Conservation (phyloP, 805 yeast species). For the Candida morakotiae region DNA sequence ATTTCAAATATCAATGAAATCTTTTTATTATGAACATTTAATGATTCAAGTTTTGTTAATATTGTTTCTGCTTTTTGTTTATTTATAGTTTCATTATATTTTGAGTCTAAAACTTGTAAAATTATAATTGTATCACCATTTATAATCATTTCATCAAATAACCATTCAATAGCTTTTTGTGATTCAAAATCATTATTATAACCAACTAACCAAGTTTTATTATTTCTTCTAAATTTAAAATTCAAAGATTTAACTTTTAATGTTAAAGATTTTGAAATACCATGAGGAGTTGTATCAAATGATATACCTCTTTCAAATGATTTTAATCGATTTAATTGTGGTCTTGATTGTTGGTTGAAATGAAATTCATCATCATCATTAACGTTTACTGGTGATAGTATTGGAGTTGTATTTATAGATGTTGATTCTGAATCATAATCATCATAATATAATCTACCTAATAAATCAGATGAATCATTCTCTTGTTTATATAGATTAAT, state of each 20-base stretch:
- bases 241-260: conserved; percentile 40
- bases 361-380: conserved; percentile 6
- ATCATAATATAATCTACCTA: conserved; percentile 41
- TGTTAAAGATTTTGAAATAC: conserved; percentile 32
- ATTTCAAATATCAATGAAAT: conserved; percentile 37
- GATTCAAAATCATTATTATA: conserved; percentile 36
- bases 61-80: conserved; percentile 22
- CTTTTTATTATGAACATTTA: conserved; percentile 32
- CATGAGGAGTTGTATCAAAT: conserved; percentile 34
- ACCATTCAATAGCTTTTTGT: conserved; percentile 39
- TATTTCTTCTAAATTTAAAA: conserved; percentile 40
- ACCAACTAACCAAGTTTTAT: conserved; percentile 39
- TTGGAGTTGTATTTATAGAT: conserved; percentile 9
- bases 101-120: conserved; percentile 39
- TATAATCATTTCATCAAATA: conserved; percentile 40
- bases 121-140: conserved; percentile 42
- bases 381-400: conserved; percentile 13
- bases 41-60: conserved; percentile 26
- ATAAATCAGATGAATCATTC: conserved; percentile 34
- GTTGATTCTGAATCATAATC: conserved; percentile 35
- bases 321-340: conserved; percentile 12
- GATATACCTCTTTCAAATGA: conserved; percentile 38
- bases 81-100: conserved; percentile 23
- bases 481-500: conserved; percentile 34
- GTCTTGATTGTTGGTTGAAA: conserved; percentile 12